Base-by-base conservation (phyloP, 2,329 filamentous ascomycete species). In the Hymenotorrendiella dingleyae region DNA sequence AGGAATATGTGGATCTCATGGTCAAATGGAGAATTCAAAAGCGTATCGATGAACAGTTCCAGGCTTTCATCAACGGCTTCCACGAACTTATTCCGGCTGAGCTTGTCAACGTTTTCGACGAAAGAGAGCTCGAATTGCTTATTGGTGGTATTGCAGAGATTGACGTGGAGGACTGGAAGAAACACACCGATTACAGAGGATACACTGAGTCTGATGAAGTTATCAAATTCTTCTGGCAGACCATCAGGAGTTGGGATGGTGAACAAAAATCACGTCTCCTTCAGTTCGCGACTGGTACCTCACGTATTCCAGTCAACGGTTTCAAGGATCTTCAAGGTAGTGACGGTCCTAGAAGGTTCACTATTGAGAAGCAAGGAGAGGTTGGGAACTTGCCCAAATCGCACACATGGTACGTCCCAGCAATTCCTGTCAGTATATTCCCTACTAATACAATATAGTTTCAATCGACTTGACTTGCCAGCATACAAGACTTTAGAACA, bases 61-160 rank as follows among this genome's bases (percentile, higher is more conserved):
- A 94, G 61, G 91, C 93, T 12, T 98, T 98, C 69, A 91, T 95
- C 63, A 84, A 88, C 48, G 93, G 93, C 4, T 98, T 98, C 74
- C 88, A 97, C 62, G 93, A 98, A 71, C 78, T 98, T 27, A 97
- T 98, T 47, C 93, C 93, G 3, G 82, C 90, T 42, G 93, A 98
- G 61, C 77, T 98, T 38, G 90, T 98, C 67, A 97, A 96, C 58
- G 93, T 98, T 29, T 98, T 98, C 60, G 93, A 98, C 61, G 93
- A 98, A 72, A 86, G 93, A 58, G 93, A 98, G 67, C 74, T 98
- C 36, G 93, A 98, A 67, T 70, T 98, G 54, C 76, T 98, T 55
- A 97, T 98, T 61, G 93, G 93, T 54, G 93, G 93, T 75, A 98
- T 98, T 57, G 93, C 93, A n/a, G 93, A 98, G 67, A 98, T 98